A percentile compares a stretch with the other conserved stretches of the same genome.
Evolutionary conservation across 257 asterid species (phyloP).

Genomic region (Cruciata laevipes): DNA sequence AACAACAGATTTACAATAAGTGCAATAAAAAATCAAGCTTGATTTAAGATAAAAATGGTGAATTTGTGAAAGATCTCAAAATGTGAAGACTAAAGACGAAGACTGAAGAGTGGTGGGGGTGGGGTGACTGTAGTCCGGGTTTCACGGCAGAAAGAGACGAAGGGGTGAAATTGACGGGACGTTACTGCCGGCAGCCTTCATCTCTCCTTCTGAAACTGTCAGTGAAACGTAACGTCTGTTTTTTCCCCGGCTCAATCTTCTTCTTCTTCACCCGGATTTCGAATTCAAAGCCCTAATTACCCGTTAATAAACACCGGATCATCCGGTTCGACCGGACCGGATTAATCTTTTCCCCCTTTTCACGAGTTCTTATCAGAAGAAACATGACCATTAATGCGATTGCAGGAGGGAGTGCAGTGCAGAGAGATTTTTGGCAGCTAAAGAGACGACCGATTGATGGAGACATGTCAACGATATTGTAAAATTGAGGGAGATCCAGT

Average conservation of each 20-base stretch:
- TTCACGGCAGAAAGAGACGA: constrained; percentile 86
- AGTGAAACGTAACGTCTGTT: constrained; percentile 86
- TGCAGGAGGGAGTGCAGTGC: background rate
- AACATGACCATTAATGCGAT: background rate
- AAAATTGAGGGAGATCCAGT: constrained; percentile 31
- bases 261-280: background rate
- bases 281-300: no score
- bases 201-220: constrained; percentile 29
- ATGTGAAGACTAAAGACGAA: background rate
- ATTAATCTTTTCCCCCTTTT: background rate
- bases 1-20: background rate
- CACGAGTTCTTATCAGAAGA: background rate
- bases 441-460: constrained; percentile 1
- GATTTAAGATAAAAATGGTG: background rate
- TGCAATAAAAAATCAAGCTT: background rate
- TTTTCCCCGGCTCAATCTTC: constrained; percentile 11
- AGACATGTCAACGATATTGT: constrained; percentile 32
- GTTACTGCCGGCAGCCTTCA: constrained; percentile 28
- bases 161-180: constrained; percentile 55
- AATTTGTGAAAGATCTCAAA: no score
- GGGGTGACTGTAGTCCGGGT: constrained; percentile 84
- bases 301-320: no score
- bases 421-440: constrained; percentile 6
- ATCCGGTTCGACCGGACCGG: no score
- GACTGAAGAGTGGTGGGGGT: constrained; percentile 17